These are phyloP conservation scores for Tricholoma sp. DNA, from an alignment of 768 basidiomycete species.

Conservation along the genomic window DNA sequence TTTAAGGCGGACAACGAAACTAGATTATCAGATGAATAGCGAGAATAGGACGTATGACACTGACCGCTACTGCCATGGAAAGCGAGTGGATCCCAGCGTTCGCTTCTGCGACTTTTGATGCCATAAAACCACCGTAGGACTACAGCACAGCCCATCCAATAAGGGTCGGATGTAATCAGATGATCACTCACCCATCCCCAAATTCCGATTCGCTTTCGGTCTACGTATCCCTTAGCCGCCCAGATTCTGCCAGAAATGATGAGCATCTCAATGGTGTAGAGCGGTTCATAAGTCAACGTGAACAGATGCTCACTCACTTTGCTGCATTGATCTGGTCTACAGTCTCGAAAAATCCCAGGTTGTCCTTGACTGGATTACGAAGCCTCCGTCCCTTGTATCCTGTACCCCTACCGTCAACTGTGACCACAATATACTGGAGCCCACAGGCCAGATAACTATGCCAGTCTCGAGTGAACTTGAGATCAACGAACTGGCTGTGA, in stretches of 20 bases:
- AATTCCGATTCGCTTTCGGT: constrained; percentile 83
- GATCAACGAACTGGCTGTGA: constrained; percentile 70
- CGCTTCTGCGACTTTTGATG: constrained; percentile 87
- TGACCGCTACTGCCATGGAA: constrained; percentile 86
- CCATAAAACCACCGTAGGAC: constrained; percentile 98
- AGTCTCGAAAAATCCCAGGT: constrained; percentile 87
- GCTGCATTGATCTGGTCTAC: constrained; percentile 88
- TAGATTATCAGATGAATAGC: constrained; percentile 1
- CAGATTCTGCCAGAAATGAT: constrained; percentile 48
- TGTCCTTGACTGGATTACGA: constrained; percentile 83
- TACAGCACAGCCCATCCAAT: constrained; percentile 21
- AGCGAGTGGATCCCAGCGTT: constrained; percentile 86
- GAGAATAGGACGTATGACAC: constrained; percentile 21
- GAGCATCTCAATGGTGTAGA: background rate
- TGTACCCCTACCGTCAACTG: constrained; percentile 91
- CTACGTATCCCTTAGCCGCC: constrained; percentile 86
- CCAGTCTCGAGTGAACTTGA: constrained; percentile 72
- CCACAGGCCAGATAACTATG: constrained; percentile 80
- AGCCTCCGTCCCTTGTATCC: constrained; percentile 84
- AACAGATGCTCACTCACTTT: constrained; percentile 41
- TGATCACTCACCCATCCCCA: constrained; percentile 87
- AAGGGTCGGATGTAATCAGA: constrained; percentile 1
- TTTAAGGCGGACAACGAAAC: background rate
- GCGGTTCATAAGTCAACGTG: background rate
- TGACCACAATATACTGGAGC: constrained; percentile 79